Evolutionary conservation across 2,329 filamentous ascomycete genomes (phyloP).

Genomic region (Onygenales sp.): DNA sequence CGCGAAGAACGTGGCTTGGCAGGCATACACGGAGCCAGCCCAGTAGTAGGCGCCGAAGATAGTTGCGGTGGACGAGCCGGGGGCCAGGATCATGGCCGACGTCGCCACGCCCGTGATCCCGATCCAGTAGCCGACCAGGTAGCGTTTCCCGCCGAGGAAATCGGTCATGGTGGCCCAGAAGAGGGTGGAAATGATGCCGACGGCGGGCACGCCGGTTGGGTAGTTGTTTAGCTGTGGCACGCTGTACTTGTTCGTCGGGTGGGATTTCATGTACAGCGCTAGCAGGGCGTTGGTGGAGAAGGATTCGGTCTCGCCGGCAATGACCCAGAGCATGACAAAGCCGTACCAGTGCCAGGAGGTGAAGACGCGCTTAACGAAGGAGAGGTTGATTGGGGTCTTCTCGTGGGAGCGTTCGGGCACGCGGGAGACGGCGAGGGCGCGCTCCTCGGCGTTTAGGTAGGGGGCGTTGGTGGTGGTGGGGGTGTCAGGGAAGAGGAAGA

Average conservation of each 20-base stretch:
- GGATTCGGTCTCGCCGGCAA: conserved; percentile 62
- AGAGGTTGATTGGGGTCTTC: conserved; percentile 13
- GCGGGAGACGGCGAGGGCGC: conserved; percentile 21
- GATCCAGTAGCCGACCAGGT: conserved; percentile 59
- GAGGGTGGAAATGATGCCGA: conserved; percentile 47
- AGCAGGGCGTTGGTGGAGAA: conserved; percentile 57
- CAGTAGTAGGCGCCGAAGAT: conserved; percentile 61
- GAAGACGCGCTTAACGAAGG: conserved; percentile 24
- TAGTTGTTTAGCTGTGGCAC: conserved; percentile 45
- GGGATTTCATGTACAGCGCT: conserved; percentile 41
- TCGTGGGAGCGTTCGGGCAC: conserved; percentile 17
- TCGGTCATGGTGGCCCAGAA: conserved; percentile 64
- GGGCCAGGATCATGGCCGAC: conserved; percentile 51
- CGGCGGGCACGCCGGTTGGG: conserved; percentile 43
- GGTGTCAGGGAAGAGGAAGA: conserved; percentile 31
- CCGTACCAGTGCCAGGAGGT: conserved; percentile 28
- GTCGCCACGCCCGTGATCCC: conserved; percentile 55
- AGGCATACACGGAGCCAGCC: conserved; percentile 61
- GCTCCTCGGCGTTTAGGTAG: conserved; percentile 24
- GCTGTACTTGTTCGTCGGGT: conserved; percentile 36
- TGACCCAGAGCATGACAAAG: conserved; percentile 38
- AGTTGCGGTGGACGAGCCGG: conserved; percentile 41
- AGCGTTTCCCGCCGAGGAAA: conserved; percentile 52
- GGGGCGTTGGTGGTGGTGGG: conserved; percentile 26
- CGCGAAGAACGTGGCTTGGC: conserved; percentile 65